Evolutionary conservation across 805 yeast species (phyloP).

Genomic region (Ogataea nonfermentans): DNA sequence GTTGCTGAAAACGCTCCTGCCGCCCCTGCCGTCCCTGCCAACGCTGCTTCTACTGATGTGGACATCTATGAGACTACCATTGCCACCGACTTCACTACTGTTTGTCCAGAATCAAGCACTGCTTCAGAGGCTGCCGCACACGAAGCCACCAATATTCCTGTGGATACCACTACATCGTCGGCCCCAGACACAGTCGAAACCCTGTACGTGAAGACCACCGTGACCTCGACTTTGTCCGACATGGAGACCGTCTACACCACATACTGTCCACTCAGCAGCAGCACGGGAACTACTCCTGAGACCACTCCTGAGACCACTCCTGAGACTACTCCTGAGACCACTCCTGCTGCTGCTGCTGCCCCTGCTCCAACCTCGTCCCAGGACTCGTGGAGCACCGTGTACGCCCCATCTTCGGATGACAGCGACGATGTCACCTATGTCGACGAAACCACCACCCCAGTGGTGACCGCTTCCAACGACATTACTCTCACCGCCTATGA

Average conservation of each 20-base stretch:
- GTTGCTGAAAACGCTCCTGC: constrained; percentile 7
- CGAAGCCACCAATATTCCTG: too few relatives aligned
- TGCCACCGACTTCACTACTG: constrained; percentile 8
- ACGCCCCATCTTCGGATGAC: constrained; percentile 5
- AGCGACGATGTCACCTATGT: constrained; percentile 19
- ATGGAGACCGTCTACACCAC: constrained; percentile 23
- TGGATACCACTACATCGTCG: constrained; percentile 8
- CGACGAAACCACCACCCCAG: constrained; percentile 36
- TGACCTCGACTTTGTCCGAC: constrained; percentile 17
- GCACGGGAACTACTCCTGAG: constrained; percentile 11
- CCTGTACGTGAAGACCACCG: constrained; percentile 11
- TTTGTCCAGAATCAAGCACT: constrained; percentile 7
- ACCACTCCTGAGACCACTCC: constrained; percentile 17
- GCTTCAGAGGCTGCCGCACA: constrained; percentile 7
- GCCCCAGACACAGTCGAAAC: constrained; percentile 13
- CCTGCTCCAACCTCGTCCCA: constrained; percentile 8
- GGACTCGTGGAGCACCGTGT: constrained; percentile 13
- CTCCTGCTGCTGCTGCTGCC: constrained; percentile 18
- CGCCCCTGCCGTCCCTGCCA: constrained; percentile 9
- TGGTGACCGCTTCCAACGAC: constrained; percentile 40
- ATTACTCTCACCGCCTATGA: constrained; percentile 36
- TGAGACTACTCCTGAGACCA: constrained; percentile 15
- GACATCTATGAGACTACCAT: constrained; percentile 2
- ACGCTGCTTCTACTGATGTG: constrained; percentile 3
- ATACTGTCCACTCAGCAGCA: constrained; percentile 18